Evolutionary conservation across 441 rosid species (phyloP).

Genomic region (Syzygium syzygioides): DNA sequence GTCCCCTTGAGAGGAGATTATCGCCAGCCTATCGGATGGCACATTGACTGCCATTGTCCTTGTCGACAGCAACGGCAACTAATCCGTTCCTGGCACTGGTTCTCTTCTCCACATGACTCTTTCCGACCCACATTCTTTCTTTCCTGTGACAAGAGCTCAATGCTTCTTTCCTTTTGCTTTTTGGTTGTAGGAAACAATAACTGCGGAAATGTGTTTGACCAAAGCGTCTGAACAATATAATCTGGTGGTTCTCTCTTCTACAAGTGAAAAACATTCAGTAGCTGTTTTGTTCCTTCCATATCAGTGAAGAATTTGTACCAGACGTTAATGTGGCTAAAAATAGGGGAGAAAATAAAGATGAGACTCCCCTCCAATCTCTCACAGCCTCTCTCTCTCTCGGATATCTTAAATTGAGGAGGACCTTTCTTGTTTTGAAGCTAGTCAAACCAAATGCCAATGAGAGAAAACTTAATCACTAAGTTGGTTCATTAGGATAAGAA

Average conservation of each 20-base stretch:
- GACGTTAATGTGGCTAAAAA: background rate
- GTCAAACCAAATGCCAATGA: background rate
- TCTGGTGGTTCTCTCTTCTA: background rate
- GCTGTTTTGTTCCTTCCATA: background rate
- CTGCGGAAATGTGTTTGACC: background rate
- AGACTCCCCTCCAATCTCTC: background rate
- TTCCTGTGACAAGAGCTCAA: background rate
- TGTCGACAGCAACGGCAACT: conserved; percentile 72
- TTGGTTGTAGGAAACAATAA: background rate
- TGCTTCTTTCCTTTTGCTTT: background rate
- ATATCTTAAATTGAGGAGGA: background rate
- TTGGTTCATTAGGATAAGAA: background rate
- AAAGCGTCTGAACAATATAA: background rate
- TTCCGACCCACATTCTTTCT: conserved; percentile 33
- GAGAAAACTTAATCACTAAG: background rate
- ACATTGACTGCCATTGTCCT: conserved; percentile 66
- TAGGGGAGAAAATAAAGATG: background rate
- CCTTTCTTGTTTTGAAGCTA: background rate
- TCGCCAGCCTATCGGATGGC: conserved; percentile 83
- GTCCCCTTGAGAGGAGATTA: conserved; percentile 56
- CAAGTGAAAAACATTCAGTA: background rate
- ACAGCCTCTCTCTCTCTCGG: background rate
- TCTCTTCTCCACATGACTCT: conserved; percentile 20
- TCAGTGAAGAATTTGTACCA: background rate
- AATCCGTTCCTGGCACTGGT: conserved; percentile 35